Base-by-base conservation (phyloP, 805 yeast genomes). In the Metschnikowia reukaufii region DNA sequence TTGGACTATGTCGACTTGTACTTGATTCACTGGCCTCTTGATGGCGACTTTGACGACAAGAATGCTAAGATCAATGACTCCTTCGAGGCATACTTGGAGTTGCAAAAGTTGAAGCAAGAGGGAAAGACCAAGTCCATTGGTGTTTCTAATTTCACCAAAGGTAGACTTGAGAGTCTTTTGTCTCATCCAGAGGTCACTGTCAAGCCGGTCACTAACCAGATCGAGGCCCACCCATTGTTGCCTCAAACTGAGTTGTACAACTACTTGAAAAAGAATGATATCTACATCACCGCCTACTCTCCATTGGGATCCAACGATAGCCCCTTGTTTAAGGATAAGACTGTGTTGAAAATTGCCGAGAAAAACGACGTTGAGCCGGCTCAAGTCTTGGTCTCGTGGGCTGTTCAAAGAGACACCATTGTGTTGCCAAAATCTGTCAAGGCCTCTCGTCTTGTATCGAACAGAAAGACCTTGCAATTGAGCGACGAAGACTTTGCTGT, bases 1-100 rank as follows among this genome's bases (percentile, higher is more conserved):
- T 63, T 87, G 39, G 78, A 73, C n/a, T 87, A 86, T 59, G 85
- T 88, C 51, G 96, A 88, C 60, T 66, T 88, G 48, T 65, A 84
- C 37, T 69, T 88, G 57, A 82, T 88, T 52, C 86, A 82, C 58
- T 73, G 81, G 44, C 86, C 86, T 5, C 63, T 64, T 42, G 68
- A 74, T 4, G 72, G 73, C 19, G 62, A 41, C 35, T 40, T 51
- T 17, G 55, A 51, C 25, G 49, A 49, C 62, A 50, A 64, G 54
- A 47, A 64, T 63, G 44, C 62, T 38, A 50, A 59, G 32, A 39
- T 47, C 21, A 65, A 64, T 40, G 65, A 62, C 21, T 23, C 56
- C 10, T 65, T 67, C 39, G 74, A 72, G 0, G 66, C 66, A 39
- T 64, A 67, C 44, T 48, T 77, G 35, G 71, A 66, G 41, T 61